Percentiles rank a stretch among this genome's conserved stretches.
Conservation (phyloP, 139 green algal genomes). For the Closterium sp. region DNA sequence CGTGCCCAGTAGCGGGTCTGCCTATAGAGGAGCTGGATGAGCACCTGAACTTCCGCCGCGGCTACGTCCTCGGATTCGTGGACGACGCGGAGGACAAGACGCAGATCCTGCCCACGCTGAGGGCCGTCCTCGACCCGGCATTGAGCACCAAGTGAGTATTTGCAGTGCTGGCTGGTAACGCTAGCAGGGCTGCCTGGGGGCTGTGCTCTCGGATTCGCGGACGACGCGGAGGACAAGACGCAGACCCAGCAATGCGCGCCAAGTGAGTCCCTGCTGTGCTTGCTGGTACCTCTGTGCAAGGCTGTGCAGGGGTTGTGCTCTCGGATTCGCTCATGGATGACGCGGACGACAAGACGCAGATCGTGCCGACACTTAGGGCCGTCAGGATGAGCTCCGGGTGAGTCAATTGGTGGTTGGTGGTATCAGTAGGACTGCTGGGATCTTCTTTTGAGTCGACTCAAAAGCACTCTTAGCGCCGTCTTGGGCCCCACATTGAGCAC, state of each 20-base stretch:
- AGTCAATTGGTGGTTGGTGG: no score
- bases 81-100: conserved; percentile 19
- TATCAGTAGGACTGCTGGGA: no score
- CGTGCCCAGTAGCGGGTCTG: conserved; percentile 3
- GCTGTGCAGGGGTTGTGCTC: neutral
- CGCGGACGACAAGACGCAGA: neutral
- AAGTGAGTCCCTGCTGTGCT: neutral
- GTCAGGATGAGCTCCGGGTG: neutral
- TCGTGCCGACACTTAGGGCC: neutral
- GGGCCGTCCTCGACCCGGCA: neutral
- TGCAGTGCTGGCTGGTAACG: neutral
- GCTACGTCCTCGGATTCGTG: neutral
- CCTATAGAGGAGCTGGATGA: conserved; percentile 23
- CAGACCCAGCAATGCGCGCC: neutral
- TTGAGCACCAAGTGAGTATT: neutral
- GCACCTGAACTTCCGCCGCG: conserved; percentile 7
- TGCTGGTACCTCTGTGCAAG: no score
- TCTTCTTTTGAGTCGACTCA: no score
- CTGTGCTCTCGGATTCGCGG: neutral
- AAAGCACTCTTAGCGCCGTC: no score
- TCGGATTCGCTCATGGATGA: no score
- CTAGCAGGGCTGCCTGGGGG: neutral
- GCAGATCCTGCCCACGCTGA: neutral
- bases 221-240: conserved; percentile 12
- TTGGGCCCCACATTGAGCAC: no score